Evolutionary conservation across 2,329 filamentous ascomycete species (phyloP).

Genomic region (Alternaria sp.): DNA sequence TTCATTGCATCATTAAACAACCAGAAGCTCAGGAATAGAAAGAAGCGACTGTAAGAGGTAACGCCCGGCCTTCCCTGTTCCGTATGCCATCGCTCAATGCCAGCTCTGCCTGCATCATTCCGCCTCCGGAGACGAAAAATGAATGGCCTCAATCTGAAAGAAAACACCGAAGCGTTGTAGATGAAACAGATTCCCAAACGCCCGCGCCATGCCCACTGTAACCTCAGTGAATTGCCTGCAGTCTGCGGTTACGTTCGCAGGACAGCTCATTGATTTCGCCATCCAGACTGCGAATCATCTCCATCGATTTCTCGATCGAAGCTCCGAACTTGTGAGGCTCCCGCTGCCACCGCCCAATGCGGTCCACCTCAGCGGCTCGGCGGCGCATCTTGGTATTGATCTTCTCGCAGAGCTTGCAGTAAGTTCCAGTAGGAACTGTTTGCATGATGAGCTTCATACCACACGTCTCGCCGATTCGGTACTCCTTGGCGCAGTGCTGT

Average conservation of each 20-base stretch:
- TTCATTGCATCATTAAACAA: slow-evolving; percentile 47
- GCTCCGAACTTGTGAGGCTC: slow-evolving; percentile 71
- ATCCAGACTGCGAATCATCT: slow-evolving; percentile 76
- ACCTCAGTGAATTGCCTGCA: slow-evolving; percentile 46
- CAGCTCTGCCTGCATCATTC: slow-evolving; percentile 43
- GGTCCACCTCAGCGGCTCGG: slow-evolving; percentile 75
- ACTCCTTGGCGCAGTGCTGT: slow-evolving; percentile 92
- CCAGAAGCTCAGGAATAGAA: slow-evolving; percentile 40
- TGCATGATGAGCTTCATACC: slow-evolving; percentile 89
- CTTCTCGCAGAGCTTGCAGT: slow-evolving; percentile 88
- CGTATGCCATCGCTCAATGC: slow-evolving; percentile 39
- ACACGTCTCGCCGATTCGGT: slow-evolving; percentile 95
- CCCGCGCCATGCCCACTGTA: slow-evolving; percentile 32
- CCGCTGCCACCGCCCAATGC: slow-evolving; percentile 78
- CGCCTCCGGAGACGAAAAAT: slow-evolving; percentile 40
- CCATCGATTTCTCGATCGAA: slow-evolving; percentile 72
- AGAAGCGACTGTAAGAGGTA: slow-evolving; percentile 50
- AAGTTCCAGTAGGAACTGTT: slow-evolving; percentile 69
- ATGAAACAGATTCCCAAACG: slow-evolving; percentile 49
- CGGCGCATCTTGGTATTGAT: slow-evolving; percentile 85
- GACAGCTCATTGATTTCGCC: slow-evolving; percentile 73
- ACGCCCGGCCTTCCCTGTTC: slow-evolving; percentile 44
- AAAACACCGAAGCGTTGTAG: slow-evolving; percentile 41
- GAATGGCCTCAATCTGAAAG: slow-evolving; percentile 44
- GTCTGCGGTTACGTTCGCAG: slow-evolving; percentile 59